A percentile compares a stretch with the other conserved stretches of the same genome.
phyloP scores from a whole-genome alignment of 768 basidiomycete genomes.

The Agaricus blazei region DNA sequence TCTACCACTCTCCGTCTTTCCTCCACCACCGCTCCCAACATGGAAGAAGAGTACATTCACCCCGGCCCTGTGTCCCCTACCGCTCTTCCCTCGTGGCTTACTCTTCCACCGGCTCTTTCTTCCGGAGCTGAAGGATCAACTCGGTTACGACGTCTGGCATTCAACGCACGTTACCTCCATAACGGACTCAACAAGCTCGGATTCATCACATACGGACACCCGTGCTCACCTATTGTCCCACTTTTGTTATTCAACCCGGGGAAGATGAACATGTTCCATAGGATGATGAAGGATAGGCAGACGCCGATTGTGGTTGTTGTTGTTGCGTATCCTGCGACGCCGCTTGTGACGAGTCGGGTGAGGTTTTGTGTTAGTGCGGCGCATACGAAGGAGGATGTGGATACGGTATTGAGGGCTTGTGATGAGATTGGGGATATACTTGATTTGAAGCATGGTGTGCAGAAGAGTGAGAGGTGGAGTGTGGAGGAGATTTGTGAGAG shows the following conservation, averaged over 20 bases:
- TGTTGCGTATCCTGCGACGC: slow-evolving; percentile 87
- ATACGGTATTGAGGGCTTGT: slow-evolving; percentile 76
- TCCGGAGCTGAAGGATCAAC: slow-evolving; percentile 82
- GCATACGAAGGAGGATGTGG: slow-evolving; percentile 97
- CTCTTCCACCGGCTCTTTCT: slow-evolving; percentile 62
- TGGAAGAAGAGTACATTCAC: slow-evolving; percentile 38
- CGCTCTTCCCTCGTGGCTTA: slow-evolving; percentile 73
- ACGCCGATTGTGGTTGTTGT: slow-evolving; percentile 87
- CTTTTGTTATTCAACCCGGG: slow-evolving; percentile 89
- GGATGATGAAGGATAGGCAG: slow-evolving; percentile 77
- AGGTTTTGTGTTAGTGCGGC: slow-evolving; percentile 92
- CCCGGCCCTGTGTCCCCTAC: slow-evolving; percentile 67
- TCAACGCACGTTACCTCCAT: slow-evolving; percentile 92
- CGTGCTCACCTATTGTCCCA: slow-evolving; percentile 90
- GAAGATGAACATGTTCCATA: slow-evolving; percentile 89
- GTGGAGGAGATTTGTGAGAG: slow-evolving; percentile 66
- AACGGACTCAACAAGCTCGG: slow-evolving; percentile 84
- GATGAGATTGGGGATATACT: slow-evolving; percentile 90
- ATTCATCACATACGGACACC: slow-evolving; percentile 93
- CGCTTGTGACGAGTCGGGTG: slow-evolving; percentile 82
- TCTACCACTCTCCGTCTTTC: slow-evolving; percentile 19
- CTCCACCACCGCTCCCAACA: slow-evolving; percentile 23
- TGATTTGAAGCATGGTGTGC: slow-evolving; percentile 78
- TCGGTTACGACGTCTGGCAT: slow-evolving; percentile 84
- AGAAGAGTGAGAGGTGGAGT: slow-evolving; percentile 61